Base-by-base conservation (phyloP, 352 stramenopile species). In the Pythium vanterpoolii region DNA sequence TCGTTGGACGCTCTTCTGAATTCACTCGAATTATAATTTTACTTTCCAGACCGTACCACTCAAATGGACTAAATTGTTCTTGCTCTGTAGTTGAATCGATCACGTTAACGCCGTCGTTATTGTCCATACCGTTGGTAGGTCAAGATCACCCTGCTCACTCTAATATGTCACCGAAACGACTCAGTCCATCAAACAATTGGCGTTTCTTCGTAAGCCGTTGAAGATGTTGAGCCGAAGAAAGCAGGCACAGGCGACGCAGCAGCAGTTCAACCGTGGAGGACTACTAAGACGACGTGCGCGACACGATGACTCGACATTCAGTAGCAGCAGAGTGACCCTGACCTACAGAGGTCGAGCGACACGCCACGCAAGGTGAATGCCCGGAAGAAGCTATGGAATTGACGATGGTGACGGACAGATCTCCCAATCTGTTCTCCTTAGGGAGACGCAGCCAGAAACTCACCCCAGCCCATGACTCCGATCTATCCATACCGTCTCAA, bases 141-240 rank as follows among this genome's bases (percentile, higher is more conserved):
- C n/a, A n/a, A n/a, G n/a, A n/a, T n/a, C n/a, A n/a, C n/a, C n/a
- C n/a, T n/a, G n/a, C n/a, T n/a, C n/a, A n/a, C n/a, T n/a, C n/a
- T n/a, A n/a, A n/a, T n/a, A n/a, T n/a, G n/a, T n/a, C n/a, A n/a
- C n/a, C n/a, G n/a, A n/a, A n/a, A n/a, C n/a, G n/a, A n/a, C n/a
- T n/a, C n/a, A n/a, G n/a, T n/a, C n/a, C n/a, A n/a, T n/a, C n/a
- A n/a, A n/a, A n/a, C n/a, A n/a, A n/a, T n/a, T n/a, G n/a, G n/a
- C n/a, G n/a, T n/a, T n/a, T n/a, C n/a, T n/a, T n/a, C n/a, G n/a
- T n/a, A n/a, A n/a, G n/a, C n/a, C n/a, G n/a, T n/a, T 54, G 18
- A 79, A 71, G 4, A 79, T 66, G 42, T 79, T 71, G 21, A 81
- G 53, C 30, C 83, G 33, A 16, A 79, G 50, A 33, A 84, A 84